A percentile compares a stretch with the other conserved stretches of the same genome.
phyloP scores from a whole-genome alignment of 2,329 filamentous ascomycete species.

The Grosmannia huntii region DNA sequence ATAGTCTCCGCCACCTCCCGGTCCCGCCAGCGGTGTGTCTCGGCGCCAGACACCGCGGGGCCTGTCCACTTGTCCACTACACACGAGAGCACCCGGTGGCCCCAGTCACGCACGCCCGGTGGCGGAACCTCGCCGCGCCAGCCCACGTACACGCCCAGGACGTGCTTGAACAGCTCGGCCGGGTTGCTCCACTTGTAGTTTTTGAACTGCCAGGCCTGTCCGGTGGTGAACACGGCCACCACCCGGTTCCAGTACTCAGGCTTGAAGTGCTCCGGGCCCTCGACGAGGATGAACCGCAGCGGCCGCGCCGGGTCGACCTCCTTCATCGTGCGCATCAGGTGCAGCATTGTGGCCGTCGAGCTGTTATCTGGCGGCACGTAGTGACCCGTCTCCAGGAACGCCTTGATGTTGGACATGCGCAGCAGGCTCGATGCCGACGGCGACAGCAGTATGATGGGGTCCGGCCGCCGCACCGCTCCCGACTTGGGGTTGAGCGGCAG shows the following conservation, averaged over 20 bases:
- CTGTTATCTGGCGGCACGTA: slow-evolving; percentile 67
- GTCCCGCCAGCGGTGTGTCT: slow-evolving; percentile 63
- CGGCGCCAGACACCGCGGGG: slow-evolving; percentile 28
- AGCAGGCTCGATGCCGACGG: slow-evolving; percentile 90
- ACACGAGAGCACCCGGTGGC: slow-evolving; percentile 66
- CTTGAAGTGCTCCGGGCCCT: slow-evolving; percentile 88
- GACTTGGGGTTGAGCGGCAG: slow-evolving; percentile 39
- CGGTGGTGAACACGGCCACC: slow-evolving; percentile 93
- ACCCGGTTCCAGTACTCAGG: slow-evolving; percentile 95
- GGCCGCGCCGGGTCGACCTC: slow-evolving; percentile 56
- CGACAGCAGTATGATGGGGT: slow-evolving; percentile 94
- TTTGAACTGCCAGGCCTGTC: slow-evolving; percentile 97
- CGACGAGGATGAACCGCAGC: slow-evolving; percentile 89
- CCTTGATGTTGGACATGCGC: slow-evolving; percentile 89
- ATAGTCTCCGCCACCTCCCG: slow-evolving; percentile 86
- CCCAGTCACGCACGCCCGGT: slow-evolving; percentile 69
- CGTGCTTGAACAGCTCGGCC: slow-evolving; percentile 78
- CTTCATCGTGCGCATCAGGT: slow-evolving; percentile 68
- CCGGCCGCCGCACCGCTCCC: slow-evolving; percentile 37
- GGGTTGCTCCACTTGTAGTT: slow-evolving; percentile 92
- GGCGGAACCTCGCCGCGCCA: slow-evolving; percentile 79
- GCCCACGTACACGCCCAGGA: slow-evolving; percentile 77
- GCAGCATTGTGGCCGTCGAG: slow-evolving; percentile 65
- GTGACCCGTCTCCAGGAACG: slow-evolving; percentile 75
- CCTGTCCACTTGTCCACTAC: slow-evolving; percentile 75